Percentiles rank a stretch among this genome's conserved stretches.
phyloP scores from a whole-genome alignment of 768 basidiomycete species.

The button mushroom (Agaricus bisporus) region DNA sequence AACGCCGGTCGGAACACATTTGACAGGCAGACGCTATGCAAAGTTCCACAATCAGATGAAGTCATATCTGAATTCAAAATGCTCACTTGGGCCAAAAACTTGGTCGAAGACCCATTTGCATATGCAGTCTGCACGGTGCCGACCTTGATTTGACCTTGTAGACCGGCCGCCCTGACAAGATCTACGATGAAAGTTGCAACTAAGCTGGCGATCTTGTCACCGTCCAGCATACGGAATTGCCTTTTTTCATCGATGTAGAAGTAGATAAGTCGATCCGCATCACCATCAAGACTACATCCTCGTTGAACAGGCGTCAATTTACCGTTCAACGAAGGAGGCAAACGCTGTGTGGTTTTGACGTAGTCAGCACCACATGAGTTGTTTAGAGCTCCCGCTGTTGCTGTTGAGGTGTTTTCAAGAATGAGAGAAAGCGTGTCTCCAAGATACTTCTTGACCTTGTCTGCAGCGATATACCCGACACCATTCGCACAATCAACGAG shows the following conservation, averaged over 20 bases:
- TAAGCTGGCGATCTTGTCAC: slow-evolving; percentile 95
- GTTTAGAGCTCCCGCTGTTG: slow-evolving; percentile 72
- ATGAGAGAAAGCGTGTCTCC: slow-evolving; percentile 54
- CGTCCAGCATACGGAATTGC: slow-evolving; percentile 89
- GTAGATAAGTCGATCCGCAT: slow-evolving; percentile 96
- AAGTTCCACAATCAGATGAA: not conserved
- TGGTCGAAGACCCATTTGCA: slow-evolving; percentile 95
- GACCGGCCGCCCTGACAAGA: slow-evolving; percentile 77
- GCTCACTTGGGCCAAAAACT: slow-evolving; percentile 76
- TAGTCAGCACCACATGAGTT: slow-evolving; percentile 90
- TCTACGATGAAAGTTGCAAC: slow-evolving; percentile 92
- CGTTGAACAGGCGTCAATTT: slow-evolving; percentile 66
- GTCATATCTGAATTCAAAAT: not conserved
- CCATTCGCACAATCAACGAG: slow-evolving; percentile 99
- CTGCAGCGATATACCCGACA: slow-evolving; percentile 76
- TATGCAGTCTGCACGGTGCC: slow-evolving; percentile 99
- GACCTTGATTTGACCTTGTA: slow-evolving; percentile 73
- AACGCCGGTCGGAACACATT: slow-evolving; percentile 93
- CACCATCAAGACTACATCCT: slow-evolving; percentile 93
- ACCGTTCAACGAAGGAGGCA: slow-evolving; percentile 70
- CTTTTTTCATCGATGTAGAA: slow-evolving; percentile 80
- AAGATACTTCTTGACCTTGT: slow-evolving; percentile 54
- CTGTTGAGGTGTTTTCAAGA: slow-evolving; percentile 63
- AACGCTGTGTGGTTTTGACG: slow-evolving; percentile 88
- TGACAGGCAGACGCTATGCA: slow-evolving; percentile 80